Conservation (phyloP, 1,284 basidiomycete genomes). For the Xerocomus cyaneibrunnescens region DNA sequence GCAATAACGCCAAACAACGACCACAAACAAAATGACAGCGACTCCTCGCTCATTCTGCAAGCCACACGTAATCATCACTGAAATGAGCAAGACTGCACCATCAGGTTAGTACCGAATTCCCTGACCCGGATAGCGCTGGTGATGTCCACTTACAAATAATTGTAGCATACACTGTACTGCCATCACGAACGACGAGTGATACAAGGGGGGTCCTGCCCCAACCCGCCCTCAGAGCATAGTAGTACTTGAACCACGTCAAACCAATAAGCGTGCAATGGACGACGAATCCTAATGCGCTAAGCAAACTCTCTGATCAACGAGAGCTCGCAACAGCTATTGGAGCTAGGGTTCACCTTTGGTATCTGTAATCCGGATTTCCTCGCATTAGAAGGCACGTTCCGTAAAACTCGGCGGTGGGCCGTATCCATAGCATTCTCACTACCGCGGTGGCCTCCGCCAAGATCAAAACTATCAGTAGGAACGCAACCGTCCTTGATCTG, state of each 20-base stretch:
- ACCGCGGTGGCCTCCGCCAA: slow-evolving; percentile 6
- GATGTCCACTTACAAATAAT: slow-evolving; percentile 10
- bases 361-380: not conserved
- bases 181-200: slow-evolving; percentile 23
- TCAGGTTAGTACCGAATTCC: slow-evolving; percentile 1
- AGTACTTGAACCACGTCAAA: slow-evolving; percentile 23
- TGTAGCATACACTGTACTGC: slow-evolving; percentile 11
- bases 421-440: slow-evolving; percentile 7
- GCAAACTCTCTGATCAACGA: not conserved
- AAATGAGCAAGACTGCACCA: slow-evolving; percentile 13
- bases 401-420: not conserved
- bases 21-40: slow-evolving; percentile 19
- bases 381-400: slow-evolving; percentile 16
- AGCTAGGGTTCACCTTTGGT: slow-evolving; percentile 13
- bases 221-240: slow-evolving; percentile 7
- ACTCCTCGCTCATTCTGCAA: slow-evolving; percentile 13
- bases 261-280: slow-evolving; percentile 21
- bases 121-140: not conserved
- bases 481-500: slow-evolving; percentile 14
- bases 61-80: slow-evolving; percentile 6
- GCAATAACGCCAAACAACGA: not conserved
- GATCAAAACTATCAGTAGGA: slow-evolving; percentile 15
- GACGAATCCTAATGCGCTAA: slow-evolving; percentile 16
- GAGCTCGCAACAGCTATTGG: not conserved
- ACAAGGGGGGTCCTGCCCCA: slow-evolving; percentile 20